These are phyloP conservation scores for Penicillium waksmanii DNA, from an alignment of 495 filamentous ascomycete species.

Conservation along the genomic window DNA sequence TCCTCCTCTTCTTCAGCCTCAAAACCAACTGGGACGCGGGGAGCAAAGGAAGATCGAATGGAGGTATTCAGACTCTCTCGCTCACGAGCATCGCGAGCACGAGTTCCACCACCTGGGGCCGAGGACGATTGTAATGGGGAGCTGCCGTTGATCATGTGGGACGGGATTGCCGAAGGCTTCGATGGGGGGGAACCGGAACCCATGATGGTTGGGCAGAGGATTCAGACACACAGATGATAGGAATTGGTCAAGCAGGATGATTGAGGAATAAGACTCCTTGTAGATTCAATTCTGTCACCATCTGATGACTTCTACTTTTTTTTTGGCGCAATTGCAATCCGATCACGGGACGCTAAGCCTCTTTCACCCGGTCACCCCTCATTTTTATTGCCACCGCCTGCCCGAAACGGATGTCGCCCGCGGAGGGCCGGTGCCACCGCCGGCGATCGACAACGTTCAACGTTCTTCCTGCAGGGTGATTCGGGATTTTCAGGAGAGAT, in stretches of 20 bases:
- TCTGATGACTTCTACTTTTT: constrained; percentile 25
- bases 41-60: constrained; percentile 52
- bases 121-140: constrained; percentile 44
- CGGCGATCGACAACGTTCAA: background rate
- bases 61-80: constrained; percentile 57
- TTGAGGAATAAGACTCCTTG: background rate
- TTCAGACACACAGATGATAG: background rate
- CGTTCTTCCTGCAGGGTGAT: background rate
- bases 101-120: constrained; percentile 13
- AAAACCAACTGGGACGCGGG: constrained; percentile 47
- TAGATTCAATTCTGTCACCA: constrained; percentile 8
- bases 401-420: constrained; percentile 10
- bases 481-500: background rate
- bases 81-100: constrained; percentile 49
- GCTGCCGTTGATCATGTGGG: constrained; percentile 52
- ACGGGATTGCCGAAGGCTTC: constrained; percentile 53
- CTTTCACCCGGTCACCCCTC: constrained; percentile 13
- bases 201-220: constrained; percentile 30
- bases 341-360: constrained; percentile 26
- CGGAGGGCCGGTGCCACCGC: constrained; percentile 6
- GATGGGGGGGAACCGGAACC: constrained; percentile 44
- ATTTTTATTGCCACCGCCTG: constrained; percentile 23
- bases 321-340: constrained; percentile 27
- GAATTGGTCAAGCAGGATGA: background rate
- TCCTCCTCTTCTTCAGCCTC: constrained; percentile 19